phyloP scores from a whole-genome alignment of 2,329 filamentous ascomycete species.

The Sporothrix variecibatus region DNA sequence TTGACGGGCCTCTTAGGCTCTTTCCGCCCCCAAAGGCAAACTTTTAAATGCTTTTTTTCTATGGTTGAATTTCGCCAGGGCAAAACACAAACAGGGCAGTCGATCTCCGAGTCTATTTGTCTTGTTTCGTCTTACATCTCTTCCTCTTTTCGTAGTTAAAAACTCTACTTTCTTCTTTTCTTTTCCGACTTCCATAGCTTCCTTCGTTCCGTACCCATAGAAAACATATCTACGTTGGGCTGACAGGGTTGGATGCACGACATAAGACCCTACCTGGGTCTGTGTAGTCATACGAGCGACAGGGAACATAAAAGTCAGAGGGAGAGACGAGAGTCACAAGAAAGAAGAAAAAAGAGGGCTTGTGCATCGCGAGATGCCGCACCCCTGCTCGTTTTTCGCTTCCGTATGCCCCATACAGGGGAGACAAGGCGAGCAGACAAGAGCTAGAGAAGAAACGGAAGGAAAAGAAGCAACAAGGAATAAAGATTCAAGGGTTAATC shows the following conservation, averaged over 20 bases:
- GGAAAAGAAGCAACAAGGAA: background rate
- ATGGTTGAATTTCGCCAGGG: background rate
- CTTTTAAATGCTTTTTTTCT: background rate
- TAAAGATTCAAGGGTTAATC: background rate
- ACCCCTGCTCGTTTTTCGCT: conserved; percentile 7
- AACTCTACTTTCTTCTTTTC: background rate
- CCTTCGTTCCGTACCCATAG: conserved; percentile 13
- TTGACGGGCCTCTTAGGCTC: background rate
- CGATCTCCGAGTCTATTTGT: conserved; percentile 20
- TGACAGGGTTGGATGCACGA: conserved; percentile 15
- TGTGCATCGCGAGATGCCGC: conserved; percentile 11
- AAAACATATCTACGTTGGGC: conserved; percentile 21
- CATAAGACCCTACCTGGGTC: background rate
- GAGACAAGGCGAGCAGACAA: background rate
- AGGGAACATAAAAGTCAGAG: background rate
- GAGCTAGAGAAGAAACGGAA: background rate
- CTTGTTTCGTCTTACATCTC: conserved; percentile 19
- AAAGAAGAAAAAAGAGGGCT: background rate
- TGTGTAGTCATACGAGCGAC: background rate
- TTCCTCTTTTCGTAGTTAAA: background rate
- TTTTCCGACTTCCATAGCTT: background rate
- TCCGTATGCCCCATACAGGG: conserved; percentile 15
- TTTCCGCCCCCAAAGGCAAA: background rate
- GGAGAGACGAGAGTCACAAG: background rate
- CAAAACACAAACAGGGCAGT: conserved; percentile 7